Conservation (phyloP, 2,329 filamentous ascomycete species). For the Didymella exigua region DNA sequence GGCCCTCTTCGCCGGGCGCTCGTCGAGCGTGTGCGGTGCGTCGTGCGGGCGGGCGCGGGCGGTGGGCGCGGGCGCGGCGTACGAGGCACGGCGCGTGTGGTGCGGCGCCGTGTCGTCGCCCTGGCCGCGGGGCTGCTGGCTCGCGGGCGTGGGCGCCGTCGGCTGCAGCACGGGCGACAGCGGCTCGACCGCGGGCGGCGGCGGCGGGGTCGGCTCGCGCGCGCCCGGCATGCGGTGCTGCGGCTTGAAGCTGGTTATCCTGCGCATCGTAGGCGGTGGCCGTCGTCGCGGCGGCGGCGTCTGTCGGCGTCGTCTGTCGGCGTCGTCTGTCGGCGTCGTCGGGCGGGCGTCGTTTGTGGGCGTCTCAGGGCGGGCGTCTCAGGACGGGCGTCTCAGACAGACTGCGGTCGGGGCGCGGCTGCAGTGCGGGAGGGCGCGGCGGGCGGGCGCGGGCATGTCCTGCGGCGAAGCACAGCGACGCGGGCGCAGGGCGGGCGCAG, state of each 20-base stretch:
- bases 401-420: slow-evolving; percentile 34
- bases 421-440: slow-evolving; percentile 27
- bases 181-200: slow-evolving; percentile 43
- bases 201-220: slow-evolving; percentile 41
- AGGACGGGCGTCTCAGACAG: slow-evolving; percentile 31
- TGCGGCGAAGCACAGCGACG: slow-evolving; percentile 13
- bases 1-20: slow-evolving; percentile 64
- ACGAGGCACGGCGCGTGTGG: slow-evolving; percentile 26
- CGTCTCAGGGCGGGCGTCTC: slow-evolving; percentile 14
- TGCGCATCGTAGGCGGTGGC: slow-evolving; percentile 34
- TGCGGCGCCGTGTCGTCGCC: slow-evolving; percentile 10
- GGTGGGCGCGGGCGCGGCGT: slow-evolving; percentile 30
- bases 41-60: slow-evolving; percentile 21
- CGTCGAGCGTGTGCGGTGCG: slow-evolving; percentile 31
- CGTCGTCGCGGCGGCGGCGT: slow-evolving; percentile 17
- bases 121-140: slow-evolving; percentile 34
- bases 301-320: no score
- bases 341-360: not conserved
- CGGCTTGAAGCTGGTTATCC: slow-evolving; percentile 42
- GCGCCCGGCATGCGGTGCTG: slow-evolving; percentile 39
- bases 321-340: no score
- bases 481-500: slow-evolving; percentile 20
- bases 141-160: slow-evolving; percentile 21
- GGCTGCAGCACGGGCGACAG: slow-evolving; percentile 42
- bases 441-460: slow-evolving; percentile 41